Percentiles rank a stretch among this genome's conserved stretches.
phyloP scores from a whole-genome alignment of 495 filamentous ascomycete species.

The Physcia stellaris region DNA sequence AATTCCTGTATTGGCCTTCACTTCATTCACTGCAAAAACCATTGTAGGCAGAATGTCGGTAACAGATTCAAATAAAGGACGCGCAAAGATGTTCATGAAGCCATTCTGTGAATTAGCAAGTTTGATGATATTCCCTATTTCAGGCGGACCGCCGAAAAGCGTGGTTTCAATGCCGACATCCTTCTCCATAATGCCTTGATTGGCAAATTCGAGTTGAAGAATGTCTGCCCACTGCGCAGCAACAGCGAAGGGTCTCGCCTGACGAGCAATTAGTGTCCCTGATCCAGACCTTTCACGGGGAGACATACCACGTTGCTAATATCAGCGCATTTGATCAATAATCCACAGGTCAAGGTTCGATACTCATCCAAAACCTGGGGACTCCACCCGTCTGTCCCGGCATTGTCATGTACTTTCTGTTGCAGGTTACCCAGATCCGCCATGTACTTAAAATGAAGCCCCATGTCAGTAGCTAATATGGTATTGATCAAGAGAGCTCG shows the following conservation, averaged over 20 bases:
- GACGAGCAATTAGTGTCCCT: conserved; percentile 18
- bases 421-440: conserved; percentile 63
- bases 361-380: conserved; percentile 55
- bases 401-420: conserved; percentile 52
- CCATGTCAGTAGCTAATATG: conserved; percentile 95
- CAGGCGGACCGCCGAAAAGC: conserved; percentile 68
- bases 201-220: conserved; percentile 83
- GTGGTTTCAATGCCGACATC: conserved; percentile 78
- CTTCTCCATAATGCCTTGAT: conserved; percentile 82
- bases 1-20: conserved; percentile 53
- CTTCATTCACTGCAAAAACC: conserved; percentile 67
- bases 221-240: conserved; percentile 81
- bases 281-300: not conserved
- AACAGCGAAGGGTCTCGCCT: conserved; percentile 71
- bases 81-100: conserved; percentile 92
- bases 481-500: conserved; percentile 86
- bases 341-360: conserved; percentile 64
- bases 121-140: conserved; percentile 65
- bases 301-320: conserved; percentile 87
- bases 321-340: conserved; percentile 95
- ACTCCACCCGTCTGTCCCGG: conserved; percentile 54
- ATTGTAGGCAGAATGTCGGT: conserved; percentile 72
- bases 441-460: conserved; percentile 93
- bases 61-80: conserved; percentile 77
- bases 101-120: conserved; percentile 79